A percentile compares a stretch with the other conserved stretches of the same genome.
Evolutionary conservation across 2,329 filamentous ascomycete species (phyloP).

Genomic region (Westerdykella aurantiaca): DNA sequence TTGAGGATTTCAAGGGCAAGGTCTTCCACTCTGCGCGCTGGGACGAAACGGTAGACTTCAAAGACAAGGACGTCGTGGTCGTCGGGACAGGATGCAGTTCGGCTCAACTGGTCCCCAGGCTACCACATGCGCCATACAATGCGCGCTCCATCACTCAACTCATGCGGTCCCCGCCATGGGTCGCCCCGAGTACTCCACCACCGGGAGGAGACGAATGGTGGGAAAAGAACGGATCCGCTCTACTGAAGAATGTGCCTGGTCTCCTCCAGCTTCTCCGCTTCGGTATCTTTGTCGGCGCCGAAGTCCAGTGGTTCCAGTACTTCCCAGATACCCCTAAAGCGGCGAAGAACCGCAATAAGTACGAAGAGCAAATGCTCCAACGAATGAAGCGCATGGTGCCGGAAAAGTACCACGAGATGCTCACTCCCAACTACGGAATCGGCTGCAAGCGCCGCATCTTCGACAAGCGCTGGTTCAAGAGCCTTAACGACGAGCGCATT

Average conservation of each 20-base stretch:
- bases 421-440: conserved; percentile 57
- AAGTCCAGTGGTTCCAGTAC: conserved; percentile 44
- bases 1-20: conserved; percentile 50
- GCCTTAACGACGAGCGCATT: conserved; percentile 50
- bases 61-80: conserved; percentile 52
- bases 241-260: conserved; percentile 49
- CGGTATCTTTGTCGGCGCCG: conserved; percentile 39
- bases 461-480: conserved; percentile 51
- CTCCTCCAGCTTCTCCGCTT: conserved; percentile 45
- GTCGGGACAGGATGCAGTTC: conserved; percentile 55
- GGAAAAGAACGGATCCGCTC: conserved; percentile 42
- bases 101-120: conserved; percentile 51
- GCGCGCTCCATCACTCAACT: conserved; percentile 55
- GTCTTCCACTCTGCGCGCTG: conserved; percentile 55
- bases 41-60: conserved; percentile 49
- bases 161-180: conserved; percentile 55
- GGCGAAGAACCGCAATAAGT: conserved; percentile 31
- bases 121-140: conserved; percentile 44
- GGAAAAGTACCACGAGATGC: conserved; percentile 54
- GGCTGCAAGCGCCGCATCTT: conserved; percentile 61
- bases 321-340: conserved; percentile 41
- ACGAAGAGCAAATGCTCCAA: conserved; percentile 41
- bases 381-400: conserved; percentile 50
- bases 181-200: conserved; percentile 39
- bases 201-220: conserved; percentile 40